Conservation (phyloP, 768 basidiomycete species). For the Mycena latifolia region DNA sequence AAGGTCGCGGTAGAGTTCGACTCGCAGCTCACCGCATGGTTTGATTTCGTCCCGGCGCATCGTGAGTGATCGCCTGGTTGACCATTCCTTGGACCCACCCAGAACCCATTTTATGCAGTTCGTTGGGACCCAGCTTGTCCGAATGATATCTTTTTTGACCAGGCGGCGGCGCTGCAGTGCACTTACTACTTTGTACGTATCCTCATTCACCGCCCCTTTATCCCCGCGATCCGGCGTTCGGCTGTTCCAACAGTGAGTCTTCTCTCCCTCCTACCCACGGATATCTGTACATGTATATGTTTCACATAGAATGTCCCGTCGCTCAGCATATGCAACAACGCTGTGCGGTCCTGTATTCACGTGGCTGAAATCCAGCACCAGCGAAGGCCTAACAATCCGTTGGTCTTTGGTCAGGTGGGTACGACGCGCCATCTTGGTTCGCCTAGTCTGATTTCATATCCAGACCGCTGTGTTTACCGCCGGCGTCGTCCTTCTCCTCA, state of each 20-base stretch:
- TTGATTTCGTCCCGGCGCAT: slow-evolving; percentile 60
- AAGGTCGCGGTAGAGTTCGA: slow-evolving; percentile 33
- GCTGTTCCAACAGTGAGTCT: slow-evolving; percentile 53
- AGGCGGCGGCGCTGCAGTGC: slow-evolving; percentile 52
- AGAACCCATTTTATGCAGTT: slow-evolving; percentile 47
- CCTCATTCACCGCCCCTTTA: slow-evolving; percentile 72
- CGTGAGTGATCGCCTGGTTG: slow-evolving; percentile 42
- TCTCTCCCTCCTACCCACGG: no score
- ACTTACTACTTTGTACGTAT: slow-evolving; percentile 62
- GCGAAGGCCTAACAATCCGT: slow-evolving; percentile 33
- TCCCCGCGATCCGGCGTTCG: slow-evolving; percentile 60
- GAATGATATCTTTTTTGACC: slow-evolving; percentile 49
- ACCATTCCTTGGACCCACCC: no score
- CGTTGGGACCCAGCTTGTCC: slow-evolving; percentile 59
- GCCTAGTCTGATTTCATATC: background rate
- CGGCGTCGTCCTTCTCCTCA: slow-evolving; percentile 24
- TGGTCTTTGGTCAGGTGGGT: slow-evolving; percentile 23
- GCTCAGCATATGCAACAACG: slow-evolving; percentile 74
- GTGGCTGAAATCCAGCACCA: slow-evolving; percentile 61
- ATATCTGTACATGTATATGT: background rate
- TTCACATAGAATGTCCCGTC: slow-evolving; percentile 59
- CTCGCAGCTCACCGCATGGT: slow-evolving; percentile 64
- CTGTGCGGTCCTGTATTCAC: slow-evolving; percentile 69
- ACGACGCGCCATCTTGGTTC: background rate
- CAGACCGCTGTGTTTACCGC: slow-evolving; percentile 31